These are phyloP conservation scores for Blastobotrys petasosporus DNA, from an alignment of 1,139 yeast genomes.

Conservation along the genomic window DNA sequence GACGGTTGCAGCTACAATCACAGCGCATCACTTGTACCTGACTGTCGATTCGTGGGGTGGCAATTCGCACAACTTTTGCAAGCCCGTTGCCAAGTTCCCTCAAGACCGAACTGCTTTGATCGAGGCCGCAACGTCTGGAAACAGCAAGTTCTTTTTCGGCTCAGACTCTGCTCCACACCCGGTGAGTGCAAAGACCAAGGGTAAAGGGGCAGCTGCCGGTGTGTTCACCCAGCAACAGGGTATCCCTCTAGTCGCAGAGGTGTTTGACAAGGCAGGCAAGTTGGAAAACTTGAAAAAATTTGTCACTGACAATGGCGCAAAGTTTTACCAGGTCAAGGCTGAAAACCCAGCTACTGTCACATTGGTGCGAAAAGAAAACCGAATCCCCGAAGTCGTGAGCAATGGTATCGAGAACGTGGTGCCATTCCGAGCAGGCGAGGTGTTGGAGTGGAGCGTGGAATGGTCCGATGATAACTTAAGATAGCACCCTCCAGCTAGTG, in stretches of 20 bases:
- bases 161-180: constrained; percentile 99
- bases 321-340: constrained; percentile 56
- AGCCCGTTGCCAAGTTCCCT: constrained; percentile 95
- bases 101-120: constrained; percentile 73
- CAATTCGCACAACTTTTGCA: constrained; percentile 88
- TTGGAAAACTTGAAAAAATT: constrained; percentile 64
- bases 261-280: constrained; percentile 62
- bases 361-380: constrained; percentile 43
- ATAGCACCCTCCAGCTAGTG: constrained; percentile 1
- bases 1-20: constrained; percentile 83
- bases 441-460: constrained; percentile 65
- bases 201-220: constrained; percentile 91
- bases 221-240: constrained; percentile 87
- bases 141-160: constrained; percentile 91
- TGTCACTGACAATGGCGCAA: constrained; percentile 67
- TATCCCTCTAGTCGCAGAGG: constrained; percentile 76
- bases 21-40: constrained; percentile 87
- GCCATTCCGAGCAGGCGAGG: constrained; percentile 86
- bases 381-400: constrained; percentile 50
- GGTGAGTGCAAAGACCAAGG: constrained; percentile 64
- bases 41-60: constrained; percentile 98
- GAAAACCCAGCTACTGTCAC: constrained; percentile 30
- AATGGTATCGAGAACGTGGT: constrained; percentile 55
- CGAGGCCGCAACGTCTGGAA: constrained; percentile 85
- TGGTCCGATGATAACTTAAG: constrained; percentile 41